Evolutionary conservation across 768 basidiomycete species (phyloP).

Genomic region (Kwoniella mangroviensis): DNA sequence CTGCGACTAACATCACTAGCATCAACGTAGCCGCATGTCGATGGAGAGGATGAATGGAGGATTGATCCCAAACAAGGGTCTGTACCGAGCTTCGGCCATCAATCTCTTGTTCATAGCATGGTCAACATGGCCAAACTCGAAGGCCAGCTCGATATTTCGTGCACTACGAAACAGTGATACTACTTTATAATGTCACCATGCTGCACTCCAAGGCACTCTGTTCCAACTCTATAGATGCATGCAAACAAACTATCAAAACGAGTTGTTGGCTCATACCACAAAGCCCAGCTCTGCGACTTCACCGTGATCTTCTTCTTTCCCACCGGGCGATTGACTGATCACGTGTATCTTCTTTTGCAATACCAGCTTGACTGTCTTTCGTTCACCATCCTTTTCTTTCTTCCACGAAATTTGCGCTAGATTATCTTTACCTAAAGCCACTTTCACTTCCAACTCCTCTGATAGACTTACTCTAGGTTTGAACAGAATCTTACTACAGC

Average conservation of each 20-base stretch:
- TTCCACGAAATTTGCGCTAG: constrained; percentile 19
- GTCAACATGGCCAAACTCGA: no score
- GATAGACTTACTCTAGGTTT: constrained; percentile 20
- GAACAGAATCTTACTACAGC: constrained; percentile 26
- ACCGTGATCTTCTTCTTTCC: constrained; percentile 9
- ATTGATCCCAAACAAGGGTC: no score
- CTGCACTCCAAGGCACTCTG: no score
- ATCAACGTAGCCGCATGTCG: no score
- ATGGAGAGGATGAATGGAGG: no score
- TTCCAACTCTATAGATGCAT: neutral
- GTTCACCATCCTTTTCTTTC: constrained; percentile 3
- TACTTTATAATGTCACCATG: no score
- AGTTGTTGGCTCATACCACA: neutral
- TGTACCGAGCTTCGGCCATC: no score
- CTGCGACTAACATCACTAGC: no score
- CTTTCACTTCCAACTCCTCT: constrained; percentile 14
- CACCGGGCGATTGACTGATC: constrained; percentile 17
- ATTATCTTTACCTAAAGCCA: constrained; percentile 21
- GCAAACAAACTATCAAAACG: no score
- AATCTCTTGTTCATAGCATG: no score
- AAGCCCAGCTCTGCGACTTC: constrained; percentile 6
- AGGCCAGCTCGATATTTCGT: no score
- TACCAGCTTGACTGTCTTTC: constrained; percentile 3
- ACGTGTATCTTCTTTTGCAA: constrained; percentile 14
- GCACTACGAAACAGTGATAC: no score